A percentile compares a stretch with the other conserved stretches of the same genome.
phyloP scores from a whole-genome alignment of 768 basidiomycete species.

The Suillus cothurnatus region DNA sequence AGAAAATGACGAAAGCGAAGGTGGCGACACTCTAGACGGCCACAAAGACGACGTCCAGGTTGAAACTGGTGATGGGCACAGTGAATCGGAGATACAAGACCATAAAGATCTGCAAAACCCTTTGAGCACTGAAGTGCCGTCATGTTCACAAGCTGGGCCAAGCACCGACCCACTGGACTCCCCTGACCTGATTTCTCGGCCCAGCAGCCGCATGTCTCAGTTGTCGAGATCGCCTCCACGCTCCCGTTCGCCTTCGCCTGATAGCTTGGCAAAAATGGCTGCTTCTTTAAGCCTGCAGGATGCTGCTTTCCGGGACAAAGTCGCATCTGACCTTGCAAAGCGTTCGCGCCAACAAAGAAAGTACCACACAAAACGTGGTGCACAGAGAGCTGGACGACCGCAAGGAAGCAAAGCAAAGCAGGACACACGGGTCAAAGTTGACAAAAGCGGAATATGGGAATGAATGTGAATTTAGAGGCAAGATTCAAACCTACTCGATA shows the following conservation, averaged over 20 bases:
- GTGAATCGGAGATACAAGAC: not conserved
- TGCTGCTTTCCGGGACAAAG: slow-evolving; percentile 55
- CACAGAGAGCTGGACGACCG: slow-evolving; percentile 62
- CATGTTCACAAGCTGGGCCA: slow-evolving; percentile 13
- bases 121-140: slow-evolving; percentile 12
- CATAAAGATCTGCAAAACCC: not conserved
- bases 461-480: slow-evolving; percentile 25
- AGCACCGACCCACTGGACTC: slow-evolving; percentile 3
- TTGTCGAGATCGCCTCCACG: slow-evolving; percentile 55
- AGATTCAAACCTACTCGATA: not conserved
- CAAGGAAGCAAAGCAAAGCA: slow-evolving; percentile 88
- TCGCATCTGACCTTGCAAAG: slow-evolving; percentile 62
- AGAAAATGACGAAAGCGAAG: slow-evolving; percentile 36
- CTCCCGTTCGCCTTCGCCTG: slow-evolving; percentile 49
- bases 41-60: slow-evolving; percentile 19
- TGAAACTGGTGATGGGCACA: slow-evolving; percentile 26
- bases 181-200: slow-evolving; percentile 24
- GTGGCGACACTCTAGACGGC: slow-evolving; percentile 24
- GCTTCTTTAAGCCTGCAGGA: slow-evolving; percentile 40
- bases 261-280: slow-evolving; percentile 44
- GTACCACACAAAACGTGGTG: slow-evolving; percentile 75
- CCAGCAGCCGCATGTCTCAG: slow-evolving; percentile 39
- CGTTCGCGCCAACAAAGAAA: slow-evolving; percentile 69
- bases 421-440: slow-evolving; percentile 65
- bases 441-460: slow-evolving; percentile 63